Evolutionary conservation across 2,329 filamentous ascomycete genomes (phyloP), one percentile per base, ranked within the genome.

Genomic region (Dothiorella sarmentorum): DNA sequence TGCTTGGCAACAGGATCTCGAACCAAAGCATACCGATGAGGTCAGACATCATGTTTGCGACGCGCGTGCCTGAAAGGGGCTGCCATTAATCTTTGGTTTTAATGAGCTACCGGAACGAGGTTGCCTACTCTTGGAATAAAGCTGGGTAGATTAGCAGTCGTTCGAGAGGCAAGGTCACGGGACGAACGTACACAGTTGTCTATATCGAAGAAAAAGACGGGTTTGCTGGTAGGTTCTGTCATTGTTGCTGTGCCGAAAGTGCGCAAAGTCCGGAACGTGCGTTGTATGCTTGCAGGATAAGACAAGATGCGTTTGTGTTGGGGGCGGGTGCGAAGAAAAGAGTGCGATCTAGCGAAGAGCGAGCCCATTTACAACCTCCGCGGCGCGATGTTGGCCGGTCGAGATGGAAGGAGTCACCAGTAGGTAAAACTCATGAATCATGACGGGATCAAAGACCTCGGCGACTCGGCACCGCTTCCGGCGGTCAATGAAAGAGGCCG

Each of bases 41-140:
- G 56, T 85, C 81, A 31, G 86, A 86, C 94, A 99, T 97, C 69
- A 89, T 81, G 69, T 95, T 87, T 69, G 95, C 89, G 44, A 99
- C 91, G 66, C 88, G 89, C 64, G 85, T 85, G 70, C n/a, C 49
- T 53, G 49, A 33, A 40, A 22, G 15, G n/a, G 11, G 83, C 89
- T 74, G 3, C 87, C 61, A 24, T n/a, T 29, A 35, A 44, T 61
- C 42, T 60, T 53, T 11, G 22, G n/a, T 53, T 40, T 22, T 10
- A 10, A 15, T 6, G 11, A 31, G 40, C 17, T 4, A 18, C 22
- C 26, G 15, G 29, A n/a, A 37, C 13, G 71, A 82, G 74, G 69
- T 40, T 15, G 24, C 91, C n/a, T 53, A 53, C 90, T 92, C 75
- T 88, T 91, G 0, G 92, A 86, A 69, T 97, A 97, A 58, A 97